Conservation (phyloP, 305 asterid genomes). For the Fraxinus nigra region DNA sequence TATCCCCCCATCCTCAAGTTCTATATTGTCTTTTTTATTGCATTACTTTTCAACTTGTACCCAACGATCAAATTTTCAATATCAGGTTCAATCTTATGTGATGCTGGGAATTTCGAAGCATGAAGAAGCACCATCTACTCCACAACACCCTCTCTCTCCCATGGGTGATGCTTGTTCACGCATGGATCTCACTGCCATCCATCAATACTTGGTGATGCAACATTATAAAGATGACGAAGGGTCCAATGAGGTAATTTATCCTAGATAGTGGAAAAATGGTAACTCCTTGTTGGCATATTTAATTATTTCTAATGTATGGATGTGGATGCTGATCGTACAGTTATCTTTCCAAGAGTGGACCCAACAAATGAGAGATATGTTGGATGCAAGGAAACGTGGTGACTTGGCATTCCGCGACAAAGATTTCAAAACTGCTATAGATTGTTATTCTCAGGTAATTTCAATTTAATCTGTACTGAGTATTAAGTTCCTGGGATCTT, state of each 20-base stretch:
- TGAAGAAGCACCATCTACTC: slow-evolving; percentile 83
- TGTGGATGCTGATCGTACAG: slow-evolving; percentile 33
- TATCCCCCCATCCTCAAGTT: neutral
- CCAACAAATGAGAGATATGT: slow-evolving; percentile 97
- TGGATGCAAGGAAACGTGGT: slow-evolving; percentile 98
- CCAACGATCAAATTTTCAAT: slow-evolving; percentile 8
- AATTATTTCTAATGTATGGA: slow-evolving; percentile 13
- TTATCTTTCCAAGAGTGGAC: slow-evolving; percentile 99
- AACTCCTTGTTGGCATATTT: slow-evolving; percentile 13
- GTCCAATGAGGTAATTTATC: slow-evolving; percentile 72
- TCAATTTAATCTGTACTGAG: neutral
- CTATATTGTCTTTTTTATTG: neutral
- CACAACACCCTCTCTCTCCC: slow-evolving; percentile 90
- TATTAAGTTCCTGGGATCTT: neutral
- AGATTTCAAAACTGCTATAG: slow-evolving; percentile 85
- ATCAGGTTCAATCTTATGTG: slow-evolving; percentile 84
- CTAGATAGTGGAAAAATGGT: slow-evolving; percentile 15
- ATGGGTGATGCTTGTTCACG: slow-evolving; percentile 99
- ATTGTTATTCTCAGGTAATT: slow-evolving; percentile 92
- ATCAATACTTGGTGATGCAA: slow-evolving; percentile 80
- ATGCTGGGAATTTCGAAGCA: slow-evolving; percentile 87
- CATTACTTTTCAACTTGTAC: neutral
- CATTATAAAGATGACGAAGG: slow-evolving; percentile 94
- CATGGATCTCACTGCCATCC: slow-evolving; percentile 96
- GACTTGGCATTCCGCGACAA: slow-evolving; percentile 95